A percentile compares a stretch with the other conserved stretches of the same genome.
Conservation (phyloP, 176 grass and related monocot species). For the Puya raimondii region DNA sequence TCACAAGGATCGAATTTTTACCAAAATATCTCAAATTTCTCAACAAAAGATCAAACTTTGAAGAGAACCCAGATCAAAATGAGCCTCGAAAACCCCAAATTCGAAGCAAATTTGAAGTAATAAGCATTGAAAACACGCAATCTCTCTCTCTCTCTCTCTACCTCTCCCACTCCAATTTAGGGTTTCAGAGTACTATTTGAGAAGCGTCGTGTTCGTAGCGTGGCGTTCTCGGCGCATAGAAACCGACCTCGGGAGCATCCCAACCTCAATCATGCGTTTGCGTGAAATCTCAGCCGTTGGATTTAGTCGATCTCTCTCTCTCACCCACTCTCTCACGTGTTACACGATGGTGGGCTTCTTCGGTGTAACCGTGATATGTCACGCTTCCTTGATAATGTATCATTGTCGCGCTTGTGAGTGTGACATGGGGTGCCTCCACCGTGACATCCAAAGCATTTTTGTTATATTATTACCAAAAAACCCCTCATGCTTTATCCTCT, state of each 20-base stretch:
- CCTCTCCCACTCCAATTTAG: too few species aligned
- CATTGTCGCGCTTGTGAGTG: too few species aligned
- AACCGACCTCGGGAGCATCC: neutral
- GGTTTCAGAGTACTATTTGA: neutral
- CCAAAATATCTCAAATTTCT: neutral
- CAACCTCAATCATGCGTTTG: neutral
- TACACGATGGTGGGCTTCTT: too few species aligned
- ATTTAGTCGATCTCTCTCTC: too few species aligned
- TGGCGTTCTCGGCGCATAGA: neutral
- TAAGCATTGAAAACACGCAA: neutral
- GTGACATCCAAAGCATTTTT: too few species aligned
- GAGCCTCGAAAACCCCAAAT: neutral
- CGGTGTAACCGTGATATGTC: too few species aligned
- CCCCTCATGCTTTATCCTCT: too few species aligned
- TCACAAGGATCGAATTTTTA: neutral
- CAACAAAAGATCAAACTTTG: neutral
- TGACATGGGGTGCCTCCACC: too few species aligned
- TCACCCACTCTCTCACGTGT: too few species aligned
- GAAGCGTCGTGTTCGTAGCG: neutral
- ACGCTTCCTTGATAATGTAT: too few species aligned
- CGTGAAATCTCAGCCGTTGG: too few species aligned
- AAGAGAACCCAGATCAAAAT: neutral
- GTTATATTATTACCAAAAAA: too few species aligned
- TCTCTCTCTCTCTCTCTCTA: neutral
- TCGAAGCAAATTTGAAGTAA: neutral